Conservation (phyloP, 805 yeast species). For the Monosporozyma aerobia region DNA sequence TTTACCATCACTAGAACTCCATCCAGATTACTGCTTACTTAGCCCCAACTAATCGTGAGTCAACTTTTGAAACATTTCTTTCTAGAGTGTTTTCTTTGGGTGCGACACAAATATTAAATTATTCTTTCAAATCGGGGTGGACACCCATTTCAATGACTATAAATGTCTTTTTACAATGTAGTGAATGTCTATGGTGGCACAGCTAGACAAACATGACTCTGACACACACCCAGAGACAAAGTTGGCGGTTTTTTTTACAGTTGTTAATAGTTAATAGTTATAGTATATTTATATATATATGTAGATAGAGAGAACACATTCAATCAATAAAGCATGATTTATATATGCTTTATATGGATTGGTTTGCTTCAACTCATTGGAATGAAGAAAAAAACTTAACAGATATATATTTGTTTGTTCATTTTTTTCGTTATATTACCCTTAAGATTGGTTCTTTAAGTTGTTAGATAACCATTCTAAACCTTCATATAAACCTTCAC, state of each 20-base stretch:
- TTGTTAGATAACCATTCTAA: conserved; percentile 92
- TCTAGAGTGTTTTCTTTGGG: neutral
- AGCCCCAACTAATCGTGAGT: too few relatives aligned
- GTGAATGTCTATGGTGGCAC: too few relatives aligned
- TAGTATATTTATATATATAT: neutral
- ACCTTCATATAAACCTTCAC: conserved; percentile 97
- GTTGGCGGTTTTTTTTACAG: neutral
- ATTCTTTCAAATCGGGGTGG: neutral
- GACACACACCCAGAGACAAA: neutral
- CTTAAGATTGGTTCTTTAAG: conserved; percentile 58
- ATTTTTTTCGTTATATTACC: neutral
- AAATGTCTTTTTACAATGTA: neutral
- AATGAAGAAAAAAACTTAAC: too few relatives aligned
- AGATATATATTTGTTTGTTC: neutral
- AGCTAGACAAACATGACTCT: too few relatives aligned
- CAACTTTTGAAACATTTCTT: too few relatives aligned
- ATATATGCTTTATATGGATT: neutral
- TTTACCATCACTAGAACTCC: too few relatives aligned
- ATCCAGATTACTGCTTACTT: too few relatives aligned
- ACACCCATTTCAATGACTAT: neutral
- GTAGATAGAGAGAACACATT: neutral
- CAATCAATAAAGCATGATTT: neutral
- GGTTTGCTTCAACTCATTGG: neutral
- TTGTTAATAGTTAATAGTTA: neutral
- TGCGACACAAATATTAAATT: neutral